These are phyloP conservation scores for Chaetomium tenue DNA, from an alignment of 495 filamentous ascomycete species.

Conservation along the genomic window DNA sequence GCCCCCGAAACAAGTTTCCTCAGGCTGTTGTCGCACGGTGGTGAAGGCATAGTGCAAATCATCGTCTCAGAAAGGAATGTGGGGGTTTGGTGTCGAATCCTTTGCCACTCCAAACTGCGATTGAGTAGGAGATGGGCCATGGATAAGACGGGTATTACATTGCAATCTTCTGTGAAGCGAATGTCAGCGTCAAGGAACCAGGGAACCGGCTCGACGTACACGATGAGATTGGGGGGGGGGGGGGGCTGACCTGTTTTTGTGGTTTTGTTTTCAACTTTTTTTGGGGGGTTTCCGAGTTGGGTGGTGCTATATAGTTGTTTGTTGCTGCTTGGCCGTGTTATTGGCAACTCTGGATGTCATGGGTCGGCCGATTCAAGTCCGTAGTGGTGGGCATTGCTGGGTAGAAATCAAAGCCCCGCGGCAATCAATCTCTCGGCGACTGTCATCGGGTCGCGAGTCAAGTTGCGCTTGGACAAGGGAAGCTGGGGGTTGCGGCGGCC, in stretches of 20 bases:
- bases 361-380: neutral
- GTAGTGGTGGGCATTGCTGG: neutral
- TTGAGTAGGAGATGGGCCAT: neutral
- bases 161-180: too few species aligned
- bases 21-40: slow-evolving; percentile 8
- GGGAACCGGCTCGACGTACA: too few species aligned
- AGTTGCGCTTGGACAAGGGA: slow-evolving; percentile 2
- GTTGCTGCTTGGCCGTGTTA: neutral
- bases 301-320: neutral
- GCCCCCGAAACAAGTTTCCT: neutral
- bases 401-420: slow-evolving; percentile 5
- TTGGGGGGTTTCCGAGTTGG: neutral
- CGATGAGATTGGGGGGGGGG: too few species aligned
- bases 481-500: slow-evolving; percentile 18
- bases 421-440: slow-evolving; percentile 18
- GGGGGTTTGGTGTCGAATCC: neutral
- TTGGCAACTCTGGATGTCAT: too few species aligned
- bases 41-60: neutral
- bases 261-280: neutral
- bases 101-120: neutral
- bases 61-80: neutral
- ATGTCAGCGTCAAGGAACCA: too few species aligned
- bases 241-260: neutral
- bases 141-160: too few species aligned
- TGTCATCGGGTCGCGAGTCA: slow-evolving; percentile 12